A percentile compares a stretch with the other conserved stretches of the same genome.
phyloP scores from a whole-genome alignment of 1,139 yeast genomes.

The Yamadazyma taylorii region DNA sequence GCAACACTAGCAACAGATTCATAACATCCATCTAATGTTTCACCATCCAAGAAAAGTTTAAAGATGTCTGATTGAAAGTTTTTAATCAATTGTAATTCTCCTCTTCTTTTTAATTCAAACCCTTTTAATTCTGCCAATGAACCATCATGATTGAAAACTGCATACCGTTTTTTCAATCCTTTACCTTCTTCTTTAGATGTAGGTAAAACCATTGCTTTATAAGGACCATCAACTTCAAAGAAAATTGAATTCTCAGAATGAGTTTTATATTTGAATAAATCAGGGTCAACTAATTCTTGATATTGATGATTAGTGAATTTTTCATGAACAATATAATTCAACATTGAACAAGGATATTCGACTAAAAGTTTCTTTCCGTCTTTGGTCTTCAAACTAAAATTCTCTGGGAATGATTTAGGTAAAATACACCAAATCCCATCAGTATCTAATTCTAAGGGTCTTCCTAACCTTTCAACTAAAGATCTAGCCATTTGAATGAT shows the following conservation, averaged over 20 bases:
- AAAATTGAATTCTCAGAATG: slow-evolving; percentile 91
- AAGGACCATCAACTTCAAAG: slow-evolving; percentile 98
- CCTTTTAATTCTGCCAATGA: slow-evolving; percentile 94
- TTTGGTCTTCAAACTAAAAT: slow-evolving; percentile 65
- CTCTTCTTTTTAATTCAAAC: slow-evolving; percentile 94
- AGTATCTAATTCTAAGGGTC: slow-evolving; percentile 95
- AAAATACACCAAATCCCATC: slow-evolving; percentile 99
- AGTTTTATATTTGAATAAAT: slow-evolving; percentile 66
- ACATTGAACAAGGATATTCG: slow-evolving; percentile 96
- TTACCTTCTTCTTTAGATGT: slow-evolving; percentile 98
- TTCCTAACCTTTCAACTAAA: slow-evolving; percentile 89
- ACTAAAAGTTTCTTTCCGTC: slow-evolving; percentile 77
- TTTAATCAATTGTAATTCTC: slow-evolving; percentile 90
- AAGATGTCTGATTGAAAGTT: slow-evolving; percentile 95
- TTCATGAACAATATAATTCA: slow-evolving; percentile 89
- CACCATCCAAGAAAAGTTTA: slow-evolving; percentile 86
- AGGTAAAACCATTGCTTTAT: slow-evolving; percentile 95
- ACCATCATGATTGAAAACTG: slow-evolving; percentile 95
- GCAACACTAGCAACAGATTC: slow-evolving; percentile 90
- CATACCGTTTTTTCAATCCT: slow-evolving; percentile 93
- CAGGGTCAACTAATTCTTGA: slow-evolving; percentile 78
- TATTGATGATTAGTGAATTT: slow-evolving; percentile 93
- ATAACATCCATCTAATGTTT: slow-evolving; percentile 75
- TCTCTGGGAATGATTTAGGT: slow-evolving; percentile 92
- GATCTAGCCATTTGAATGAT: slow-evolving; percentile 96